These are phyloP conservation scores for Xylaria sp. DNA, from an alignment of 2,329 filamentous ascomycete species.

Conservation along the genomic window DNA sequence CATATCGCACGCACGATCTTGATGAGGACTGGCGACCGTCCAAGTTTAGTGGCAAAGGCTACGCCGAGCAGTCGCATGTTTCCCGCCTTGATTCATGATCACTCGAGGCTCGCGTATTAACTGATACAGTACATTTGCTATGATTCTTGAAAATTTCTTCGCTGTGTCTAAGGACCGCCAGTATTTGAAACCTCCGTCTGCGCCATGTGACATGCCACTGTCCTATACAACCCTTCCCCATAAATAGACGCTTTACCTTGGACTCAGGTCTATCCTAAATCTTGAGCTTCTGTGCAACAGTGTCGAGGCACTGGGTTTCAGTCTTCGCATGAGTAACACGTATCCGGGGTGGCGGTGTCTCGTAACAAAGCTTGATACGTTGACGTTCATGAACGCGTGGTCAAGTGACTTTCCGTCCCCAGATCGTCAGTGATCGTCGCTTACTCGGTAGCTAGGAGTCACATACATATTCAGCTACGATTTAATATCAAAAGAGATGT, in stretches of 20 bases:
- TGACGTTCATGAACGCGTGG: constrained; percentile 21
- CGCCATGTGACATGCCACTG: constrained; percentile 23
- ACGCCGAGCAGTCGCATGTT: constrained; percentile 4
- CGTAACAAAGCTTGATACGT: background rate
- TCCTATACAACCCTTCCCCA: constrained; percentile 23
- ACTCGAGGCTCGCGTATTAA: constrained; percentile 13
- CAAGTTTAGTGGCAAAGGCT: background rate
- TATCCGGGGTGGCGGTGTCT: constrained; percentile 40
- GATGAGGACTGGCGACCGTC: background rate
- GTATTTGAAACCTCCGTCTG: background rate
- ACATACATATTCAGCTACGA: background rate
- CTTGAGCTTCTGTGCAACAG: constrained; percentile 29
- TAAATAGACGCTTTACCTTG: background rate
- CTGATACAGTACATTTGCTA: constrained; percentile 4
- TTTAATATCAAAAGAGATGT: background rate
- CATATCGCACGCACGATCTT: constrained; percentile 15
- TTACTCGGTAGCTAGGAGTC: constrained; percentile 13
- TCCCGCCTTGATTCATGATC: constrained; percentile 15
- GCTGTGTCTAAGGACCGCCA: background rate
- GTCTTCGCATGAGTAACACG: constrained; percentile 16
- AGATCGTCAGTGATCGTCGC: constrained; percentile 3
- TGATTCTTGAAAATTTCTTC: constrained; percentile 3
- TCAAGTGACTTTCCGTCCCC: constrained; percentile 36
- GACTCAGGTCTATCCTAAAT: background rate
- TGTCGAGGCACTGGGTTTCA: constrained; percentile 36